Base-by-base conservation (phyloP, 2,329 filamentous ascomycete genomes). In the Fusarium albosuccineum region DNA sequence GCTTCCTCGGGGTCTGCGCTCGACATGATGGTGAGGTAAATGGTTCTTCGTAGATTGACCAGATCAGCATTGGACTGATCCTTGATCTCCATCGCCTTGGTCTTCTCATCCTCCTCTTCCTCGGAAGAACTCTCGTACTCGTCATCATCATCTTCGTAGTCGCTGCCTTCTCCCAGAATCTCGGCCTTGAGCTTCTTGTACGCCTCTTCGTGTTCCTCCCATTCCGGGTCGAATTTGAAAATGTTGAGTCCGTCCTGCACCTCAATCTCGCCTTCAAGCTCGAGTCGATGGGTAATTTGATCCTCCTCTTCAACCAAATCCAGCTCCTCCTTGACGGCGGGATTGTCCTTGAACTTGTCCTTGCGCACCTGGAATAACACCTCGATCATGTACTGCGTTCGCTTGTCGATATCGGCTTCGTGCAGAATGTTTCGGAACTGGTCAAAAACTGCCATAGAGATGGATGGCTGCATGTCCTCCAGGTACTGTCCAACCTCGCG, bases 341-440 rank as follows among this genome's bases (percentile, higher is more conserved):
- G 93, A 73, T 98, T 94, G 74, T 98, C 94, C 82, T 97, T 97
- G 84, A 97, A 99, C 73, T 92, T 92, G 80, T 98, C 95, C 80
- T 97, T 97, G 67, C 96, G 89, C 57, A 97, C 91, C 81, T 99
- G 94, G 78, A 99, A 99, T 42, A 99, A 82, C 6, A 98, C 96
- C 78, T 99, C 96, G 59, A 99, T 95, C 92, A 97, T 97, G 80
- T 98, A 99, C 81, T 99, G 96, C n/a, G 95, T 94, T 68, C 96
- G 88, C 84, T 97, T 97, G 76, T 98, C 95, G 77, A 99, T 97
- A 75, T 96, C 94, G 44, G 94, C 94, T 79, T 99, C 96, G 81
- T 99, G 95, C 9, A 99, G 83, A 67, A 98, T 97, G 72, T 91
- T 95, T 72, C 96, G 86, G 83, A 99, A 97, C 78, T 97, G 94